Evolutionary conservation across 2,329 filamentous ascomycete genomes (phyloP), one percentile per base, ranked within the genome.

Genomic region (Fusarium incarnatum): DNA sequence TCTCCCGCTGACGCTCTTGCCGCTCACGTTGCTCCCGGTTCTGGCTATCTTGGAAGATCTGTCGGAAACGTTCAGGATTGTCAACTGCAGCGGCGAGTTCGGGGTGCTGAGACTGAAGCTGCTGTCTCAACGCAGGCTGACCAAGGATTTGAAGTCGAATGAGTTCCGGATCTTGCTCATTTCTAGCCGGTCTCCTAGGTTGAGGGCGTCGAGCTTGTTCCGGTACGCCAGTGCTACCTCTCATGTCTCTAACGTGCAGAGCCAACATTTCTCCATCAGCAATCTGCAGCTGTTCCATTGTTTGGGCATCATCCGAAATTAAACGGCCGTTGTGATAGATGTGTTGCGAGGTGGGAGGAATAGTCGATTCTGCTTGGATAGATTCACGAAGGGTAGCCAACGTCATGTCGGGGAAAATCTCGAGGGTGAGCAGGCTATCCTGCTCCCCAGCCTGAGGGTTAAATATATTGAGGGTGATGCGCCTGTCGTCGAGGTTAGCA

Each of bases 181-280:
- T 77, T 23, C 67, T 74, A 56, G 59, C 77, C 70, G 73, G 74
- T 62, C 78, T 79, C 54, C 71, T 73, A 67, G 79, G 77, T 53
- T 79, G 72, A 30, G 68, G 67, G 40, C 57, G 78, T 48, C 73
- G 81, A 54, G 63, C 73, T 57, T 78, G 79, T 79, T 81, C 73
- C 13, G 82, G 77, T 25, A 83, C 77, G 49, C 81, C 80, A 37
- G 83, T 83, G 75, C 77, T 84, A 69, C 84, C 84, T 71, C 83
- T 82, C 81, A 85, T 86, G 72, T 89, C 86, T 66, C 88, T 81
- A 64, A 97, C 91, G 78, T 97, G 92, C 73, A 98, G 87, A 30
- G 92, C 94, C 70, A 99, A 84, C 92, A 99, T 94, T 77, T 98
- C 96, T 58, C 94, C 94, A 81, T 98, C 93, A 50, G 85, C 88